These are phyloP conservation scores for Prototheca wickerhamii DNA, from an alignment of 163 green algal species.

Conservation along the genomic window DNA sequence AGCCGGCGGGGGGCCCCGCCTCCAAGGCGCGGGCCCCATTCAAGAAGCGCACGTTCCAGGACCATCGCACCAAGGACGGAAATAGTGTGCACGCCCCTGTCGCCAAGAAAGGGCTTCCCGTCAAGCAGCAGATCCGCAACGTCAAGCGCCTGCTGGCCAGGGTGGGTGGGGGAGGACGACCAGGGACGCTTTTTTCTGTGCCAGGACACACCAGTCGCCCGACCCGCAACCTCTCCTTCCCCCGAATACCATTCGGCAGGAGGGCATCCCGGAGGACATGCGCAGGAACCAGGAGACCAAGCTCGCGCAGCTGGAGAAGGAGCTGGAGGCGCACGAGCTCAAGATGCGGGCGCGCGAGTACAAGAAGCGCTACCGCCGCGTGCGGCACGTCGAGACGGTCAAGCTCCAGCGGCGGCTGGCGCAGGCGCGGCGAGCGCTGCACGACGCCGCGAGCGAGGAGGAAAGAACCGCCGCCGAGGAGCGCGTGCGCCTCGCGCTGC, in stretches of 20 bases:
- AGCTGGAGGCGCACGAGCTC: slow-evolving; percentile 28
- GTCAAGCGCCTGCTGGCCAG: too few species aligned
- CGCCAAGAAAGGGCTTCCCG: too few species aligned
- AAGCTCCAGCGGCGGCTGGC: slow-evolving; percentile 66
- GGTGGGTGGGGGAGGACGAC: too few species aligned
- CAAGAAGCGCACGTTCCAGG: too few species aligned
- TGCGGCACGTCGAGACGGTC: slow-evolving; percentile 74
- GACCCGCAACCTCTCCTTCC: not conserved
- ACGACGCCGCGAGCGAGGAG: not conserved
- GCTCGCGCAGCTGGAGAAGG: slow-evolving; percentile 44
- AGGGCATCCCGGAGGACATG: slow-evolving; percentile 35
- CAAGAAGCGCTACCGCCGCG: slow-evolving; percentile 65
- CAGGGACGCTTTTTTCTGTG: too few species aligned
- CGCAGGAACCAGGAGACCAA: slow-evolving; percentile 40
- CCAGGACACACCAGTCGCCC: too few species aligned
- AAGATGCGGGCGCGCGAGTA: slow-evolving; percentile 45
- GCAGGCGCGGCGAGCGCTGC: slow-evolving; percentile 7
- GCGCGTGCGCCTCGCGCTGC: not conserved
- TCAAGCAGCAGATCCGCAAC: too few species aligned
- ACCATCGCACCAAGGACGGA: too few species aligned
- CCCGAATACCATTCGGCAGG: slow-evolving; percentile 24
- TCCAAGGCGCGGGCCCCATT: too few species aligned
- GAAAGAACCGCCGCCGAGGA: not conserved
- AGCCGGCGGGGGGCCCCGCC: too few species aligned
- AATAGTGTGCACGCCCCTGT: too few species aligned